Base-by-base conservation (phyloP, 768 basidiomycete genomes). In the Polyporus arcularius region DNA sequence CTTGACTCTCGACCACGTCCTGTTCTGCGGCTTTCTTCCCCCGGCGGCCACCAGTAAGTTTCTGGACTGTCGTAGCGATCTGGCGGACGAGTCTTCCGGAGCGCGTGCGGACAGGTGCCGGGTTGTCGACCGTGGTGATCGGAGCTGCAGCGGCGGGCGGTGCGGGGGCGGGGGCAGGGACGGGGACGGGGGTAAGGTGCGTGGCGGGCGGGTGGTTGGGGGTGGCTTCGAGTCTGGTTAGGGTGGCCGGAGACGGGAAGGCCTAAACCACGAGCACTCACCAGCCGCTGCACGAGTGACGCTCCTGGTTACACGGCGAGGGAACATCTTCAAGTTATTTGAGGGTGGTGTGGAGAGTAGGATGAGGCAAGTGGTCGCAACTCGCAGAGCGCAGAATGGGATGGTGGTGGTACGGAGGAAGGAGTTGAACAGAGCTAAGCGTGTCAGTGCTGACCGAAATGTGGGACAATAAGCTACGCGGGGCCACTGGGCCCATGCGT, bases 281-380 rank as follows among this genome's bases (percentile, higher is more conserved):
- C 52, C 52, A 38, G 18, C 21, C 18, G 9, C 8, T 21, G 38
- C 52, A 38, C 52, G 52, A 16, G 52, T 41, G 6, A 21, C 11
- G 39, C 52, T 53, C 26, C 52, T 53, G 16, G 52, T 53, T 40
- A 53, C 39, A 53, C 52, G 52, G 5, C 38, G 16, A 38, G 31
- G 30, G 10, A 51, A 38, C 49, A 51, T 51, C 10, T 15, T 18
- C 11, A 4, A 43, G 14, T 28, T 12, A 21, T 26, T 48, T 18
- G 14, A 21, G 26, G 21, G 18, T 26, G 21, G 18, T 48, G 46
- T 45, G 43, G 43, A 4, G n/a, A n/a, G 16, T 45, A 16, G n/a
- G 43, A 45, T 45, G 43, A 21, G 43, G 46, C 21, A 15, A 11
- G 12, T 48, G 26, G 21, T 18, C 46, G 9, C 21, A 28, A 9